These are phyloP conservation scores for Malus fusca DNA, from an alignment of 306 rosid genomes.

Conservation along the genomic window DNA sequence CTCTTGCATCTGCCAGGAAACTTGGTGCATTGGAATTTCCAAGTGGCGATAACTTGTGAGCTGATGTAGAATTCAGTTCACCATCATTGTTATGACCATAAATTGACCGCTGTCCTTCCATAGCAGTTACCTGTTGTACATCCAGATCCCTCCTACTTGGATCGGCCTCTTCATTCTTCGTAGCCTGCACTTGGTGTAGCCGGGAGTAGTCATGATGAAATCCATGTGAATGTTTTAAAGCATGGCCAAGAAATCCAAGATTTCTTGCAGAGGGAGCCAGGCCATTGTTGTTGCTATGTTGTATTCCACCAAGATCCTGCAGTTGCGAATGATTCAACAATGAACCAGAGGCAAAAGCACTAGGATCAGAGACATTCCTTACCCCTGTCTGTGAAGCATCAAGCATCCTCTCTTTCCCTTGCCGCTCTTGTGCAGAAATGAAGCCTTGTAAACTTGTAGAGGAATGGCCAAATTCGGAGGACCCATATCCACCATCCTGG, in stretches of 20 bases:
- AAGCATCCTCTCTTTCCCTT: slow-evolving; percentile 6
- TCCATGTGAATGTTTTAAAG: slow-evolving; percentile 18
- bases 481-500: slow-evolving; percentile 18
- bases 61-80: slow-evolving; percentile 22
- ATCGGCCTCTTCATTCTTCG: slow-evolving; percentile 27
- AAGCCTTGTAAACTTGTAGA: slow-evolving; percentile 28
- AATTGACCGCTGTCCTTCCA: slow-evolving; percentile 22
- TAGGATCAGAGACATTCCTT: slow-evolving; percentile 27
- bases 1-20: slow-evolving; percentile 30
- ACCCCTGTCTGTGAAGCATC: slow-evolving; percentile 19
- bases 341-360: slow-evolving; percentile 25
- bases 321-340: slow-evolving; percentile 20
- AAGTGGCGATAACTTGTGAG: slow-evolving; percentile 8
- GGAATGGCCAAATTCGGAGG: slow-evolving; percentile 10
- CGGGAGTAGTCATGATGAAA: slow-evolving; percentile 20
- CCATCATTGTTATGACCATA: slow-evolving; percentile 18
- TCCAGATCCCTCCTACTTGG: slow-evolving; percentile 25
- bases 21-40: slow-evolving; percentile 18
- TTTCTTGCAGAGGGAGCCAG: slow-evolving; percentile 18
- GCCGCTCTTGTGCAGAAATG: slow-evolving; percentile 16
- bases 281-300: slow-evolving; percentile 11
- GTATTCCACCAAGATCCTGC: slow-evolving; percentile 24
- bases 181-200: slow-evolving; percentile 20
- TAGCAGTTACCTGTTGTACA: slow-evolving; percentile 14
- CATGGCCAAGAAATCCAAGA: slow-evolving; percentile 14